Evolutionary conservation across 2,329 filamentous ascomycete species (phyloP).

Genomic region (Epichloe glyceriae): DNA sequence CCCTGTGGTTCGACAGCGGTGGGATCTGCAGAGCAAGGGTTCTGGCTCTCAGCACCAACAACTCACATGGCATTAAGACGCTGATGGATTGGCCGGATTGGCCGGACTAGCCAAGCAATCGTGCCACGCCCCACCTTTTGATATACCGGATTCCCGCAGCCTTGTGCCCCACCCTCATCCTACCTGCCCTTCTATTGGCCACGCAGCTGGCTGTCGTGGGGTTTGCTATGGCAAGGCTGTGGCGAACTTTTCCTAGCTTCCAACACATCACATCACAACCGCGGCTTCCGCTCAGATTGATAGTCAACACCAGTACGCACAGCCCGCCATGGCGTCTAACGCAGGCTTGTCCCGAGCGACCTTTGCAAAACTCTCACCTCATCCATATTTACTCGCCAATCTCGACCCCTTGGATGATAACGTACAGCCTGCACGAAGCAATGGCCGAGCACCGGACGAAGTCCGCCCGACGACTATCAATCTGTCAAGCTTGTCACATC

Average conservation of each 20-base stretch:
- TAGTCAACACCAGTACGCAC: background rate
- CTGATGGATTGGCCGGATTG: no score
- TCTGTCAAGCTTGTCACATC: constrained; percentile 72
- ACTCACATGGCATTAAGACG: no score
- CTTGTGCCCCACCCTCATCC: background rate
- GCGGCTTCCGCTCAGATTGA: background rate
- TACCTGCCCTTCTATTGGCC: background rate
- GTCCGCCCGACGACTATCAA: constrained; percentile 66
- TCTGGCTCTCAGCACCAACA: no score
- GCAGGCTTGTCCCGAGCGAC: constrained; percentile 45
- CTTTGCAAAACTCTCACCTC: constrained; percentile 81
- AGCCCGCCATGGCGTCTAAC: constrained; percentile 17
- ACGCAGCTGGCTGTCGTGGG: background rate
- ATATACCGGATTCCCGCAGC: background rate
- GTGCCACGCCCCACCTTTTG: no score
- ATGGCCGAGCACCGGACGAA: constrained; percentile 60
- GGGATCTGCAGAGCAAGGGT: background rate
- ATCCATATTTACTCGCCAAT: constrained; percentile 81
- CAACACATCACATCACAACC: background rate
- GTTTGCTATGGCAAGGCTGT: constrained; percentile 1
- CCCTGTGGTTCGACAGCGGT: background rate
- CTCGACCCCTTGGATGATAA: constrained; percentile 48
- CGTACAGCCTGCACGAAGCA: constrained; percentile 53
- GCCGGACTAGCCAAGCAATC: no score
- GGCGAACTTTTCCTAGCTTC: constrained; percentile 2